Evolutionary conservation across 306 rosid species (phyloP), one percentile per base, ranked within the genome.

Genomic region (Medicago ruthenica): DNA sequence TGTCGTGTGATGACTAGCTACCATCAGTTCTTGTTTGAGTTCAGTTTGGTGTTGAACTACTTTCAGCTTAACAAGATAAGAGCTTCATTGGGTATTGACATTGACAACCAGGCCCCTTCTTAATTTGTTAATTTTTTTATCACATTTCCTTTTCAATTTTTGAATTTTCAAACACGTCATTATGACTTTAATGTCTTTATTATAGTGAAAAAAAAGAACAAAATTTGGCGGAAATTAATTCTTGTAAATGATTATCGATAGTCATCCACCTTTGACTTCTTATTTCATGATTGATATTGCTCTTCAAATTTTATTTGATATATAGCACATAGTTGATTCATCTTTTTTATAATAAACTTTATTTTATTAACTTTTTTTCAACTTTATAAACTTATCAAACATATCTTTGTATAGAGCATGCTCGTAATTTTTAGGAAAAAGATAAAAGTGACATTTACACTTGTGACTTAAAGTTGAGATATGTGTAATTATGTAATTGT

Each of bases 1-100:
- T 21, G 7, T 57, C 66, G 31, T 60, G 67, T 61, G 67, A n/a
- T n/a, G 42, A 24, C 9, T 55, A 10, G 37, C 37, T 61, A 14
- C 31, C 51, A 17, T 17, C 31, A 16, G 6, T 41, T 66, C 5
- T 65, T 63, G 47, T 64, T 15, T 16, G 70, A 64, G 50, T 16
- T 17, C n/a, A 64, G 44, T 62, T 62, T 36, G 68, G 68, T 15
- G 16, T 62, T 34, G 21, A 62, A n/a, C 68, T 63, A 63, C 45
- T 63, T 63, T 63, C 13, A 63, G 45, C 4, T 8, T 36, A 34
- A 62, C 45, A 62, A 34, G 68, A 62, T 47, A 64, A 64, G 14
- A 39, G 50, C 8, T 45, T 37, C 70, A 60, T 13, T 39, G n/a
- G 70, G 27, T 36, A 40, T 66, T 66, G 71, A 66, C 18, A 66